Base-by-base conservation (phyloP, 768 basidiomycete genomes). In the Exidia glandulosa region DNA sequence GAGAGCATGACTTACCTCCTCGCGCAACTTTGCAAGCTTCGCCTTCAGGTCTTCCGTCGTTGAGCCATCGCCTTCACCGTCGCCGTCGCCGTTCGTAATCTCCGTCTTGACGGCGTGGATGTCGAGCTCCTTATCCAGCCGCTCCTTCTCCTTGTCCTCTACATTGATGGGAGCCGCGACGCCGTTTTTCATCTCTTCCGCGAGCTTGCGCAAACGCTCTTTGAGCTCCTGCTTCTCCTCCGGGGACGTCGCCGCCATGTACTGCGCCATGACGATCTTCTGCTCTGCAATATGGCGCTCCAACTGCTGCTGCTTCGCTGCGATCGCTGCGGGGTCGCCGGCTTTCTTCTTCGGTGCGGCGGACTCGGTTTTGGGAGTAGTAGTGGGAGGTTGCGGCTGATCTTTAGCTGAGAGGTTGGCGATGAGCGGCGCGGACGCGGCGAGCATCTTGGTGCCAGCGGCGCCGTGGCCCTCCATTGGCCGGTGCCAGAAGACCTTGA, bases 401-500 rank as follows among this genome's bases (percentile, higher is more conserved):
- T 61, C 60, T 23, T 36, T 14, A 5, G 54, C 16, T 10, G 67
- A 66, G 55, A 89, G 78, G 63, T 84, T 86, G 32, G 87, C 85
- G 10, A 95, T 78, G 10, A 89, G 66, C 2, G 85, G 80, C 7
- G 90, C 90, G 31, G 88, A 89, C 3, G 88, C 90, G 14, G 88
- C 91, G 61, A 97, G 73, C 76, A 86, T 82, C 63, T 87, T 80
- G 55, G 83, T 75, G 2, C 94, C 94, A 19, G 76, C 78, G 63
- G 83, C 84, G 7, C 94, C 94, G 66, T 94, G 89, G 0, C 94
- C 94, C 58, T 89, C 90, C 84, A 94, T 82, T 6, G 92, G 93
- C 60, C 88, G 80, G 73, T 95, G 92, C 93, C 94, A 96, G 66
- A 95, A 91, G 33, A 96, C 79, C 72, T 94, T 95, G 64, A 96